Base-by-base conservation (phyloP, 2,329 filamentous ascomycete genomes). In the Ceratocystis alfenasii region DNA sequence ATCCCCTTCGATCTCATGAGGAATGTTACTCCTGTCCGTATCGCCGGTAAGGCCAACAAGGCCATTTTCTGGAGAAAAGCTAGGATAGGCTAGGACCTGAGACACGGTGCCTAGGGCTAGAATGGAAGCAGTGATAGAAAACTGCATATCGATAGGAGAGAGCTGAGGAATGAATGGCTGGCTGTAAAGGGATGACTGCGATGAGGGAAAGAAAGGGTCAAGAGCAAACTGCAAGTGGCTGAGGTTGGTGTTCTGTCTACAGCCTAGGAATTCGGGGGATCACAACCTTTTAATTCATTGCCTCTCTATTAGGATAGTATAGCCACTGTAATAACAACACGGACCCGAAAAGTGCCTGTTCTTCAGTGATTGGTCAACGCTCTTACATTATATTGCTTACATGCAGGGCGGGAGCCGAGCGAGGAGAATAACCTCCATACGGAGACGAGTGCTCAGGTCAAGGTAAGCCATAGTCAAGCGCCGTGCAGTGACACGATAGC, bases 41-140 rank as follows among this genome's bases (percentile, higher is more conserved):
- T 28, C 48, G 41, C 45, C 41, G 7, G n/a, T n/a, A 22, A 10
- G 60, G 5, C 30, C 3, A 33, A 30, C 1, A 41, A 66, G 25
- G 60, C 8, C 10, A 15, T 17, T 17, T 36, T 33, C 30, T 3
- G 6, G 7, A 36, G 15, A 10, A 20, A n/a, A 10, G 25, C 53
- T 41, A 10, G 66, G 66, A 33, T 63, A 64, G 20, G 63, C 63
- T 8, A 65, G 28, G 30, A 68, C 66, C 41, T 65, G 63, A 25
- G 66, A 55, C 17, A 60, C 61, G 15, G 60, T 63, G 20, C 59
- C 61, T 17, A 68, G 64, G 30, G 63, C 66, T 6, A 67, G 36
- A 61, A 68, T 10, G 45, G 55, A 25, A 59, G 53, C 25, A 30
- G 64, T 50, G 28, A 57, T 36, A 20, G 65, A 66, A 17, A 64